phyloP scores from a whole-genome alignment of 2,329 filamentous ascomycete genomes.

The Gaeumannomyces tritici region DNA sequence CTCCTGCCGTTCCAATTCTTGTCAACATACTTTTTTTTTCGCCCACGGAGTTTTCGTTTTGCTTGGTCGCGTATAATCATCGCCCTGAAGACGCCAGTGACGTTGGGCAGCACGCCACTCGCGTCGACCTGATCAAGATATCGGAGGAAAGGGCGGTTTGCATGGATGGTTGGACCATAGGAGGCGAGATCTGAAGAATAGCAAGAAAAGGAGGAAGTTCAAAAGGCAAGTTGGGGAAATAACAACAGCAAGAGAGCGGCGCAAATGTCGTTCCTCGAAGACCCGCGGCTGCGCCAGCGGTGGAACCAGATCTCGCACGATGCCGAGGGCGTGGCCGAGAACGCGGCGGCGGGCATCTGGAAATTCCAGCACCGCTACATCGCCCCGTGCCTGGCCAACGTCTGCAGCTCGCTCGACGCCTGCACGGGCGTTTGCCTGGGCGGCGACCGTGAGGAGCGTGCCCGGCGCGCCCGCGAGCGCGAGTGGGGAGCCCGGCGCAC shows the following conservation, averaged over 20 bases:
- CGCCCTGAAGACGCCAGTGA: background rate
- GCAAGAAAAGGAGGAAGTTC: background rate
- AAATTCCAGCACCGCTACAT: slow-evolving; percentile 81
- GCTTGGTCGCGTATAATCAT: background rate
- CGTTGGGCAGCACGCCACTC: background rate
- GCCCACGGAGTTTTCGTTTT: background rate
- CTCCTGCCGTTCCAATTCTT: background rate
- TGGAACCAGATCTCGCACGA: slow-evolving; percentile 84
- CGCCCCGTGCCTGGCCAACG: slow-evolving; percentile 63
- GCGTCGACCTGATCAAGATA: no score
- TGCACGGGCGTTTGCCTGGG: slow-evolving; percentile 64
- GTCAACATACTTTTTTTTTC: no score
- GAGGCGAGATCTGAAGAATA: background rate
- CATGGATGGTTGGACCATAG: background rate
- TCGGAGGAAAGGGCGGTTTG: no score
- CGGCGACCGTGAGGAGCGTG: slow-evolving; percentile 58
- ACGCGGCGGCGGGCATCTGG: slow-evolving; percentile 86
- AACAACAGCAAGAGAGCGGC: slow-evolving; percentile 7
- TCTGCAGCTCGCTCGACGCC: slow-evolving; percentile 59
- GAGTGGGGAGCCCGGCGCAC: slow-evolving; percentile 39
- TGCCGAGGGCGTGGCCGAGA: slow-evolving; percentile 79
- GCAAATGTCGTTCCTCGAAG: slow-evolving; percentile 55
- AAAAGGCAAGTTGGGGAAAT: background rate
- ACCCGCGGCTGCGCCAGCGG: slow-evolving; percentile 84
- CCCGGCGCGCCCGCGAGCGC: slow-evolving; percentile 58